Evolutionary conservation across 495 filamentous ascomycete species (phyloP), one percentile per base, ranked within the genome.

Genomic region (Barbatosphaeria neglecta): DNA sequence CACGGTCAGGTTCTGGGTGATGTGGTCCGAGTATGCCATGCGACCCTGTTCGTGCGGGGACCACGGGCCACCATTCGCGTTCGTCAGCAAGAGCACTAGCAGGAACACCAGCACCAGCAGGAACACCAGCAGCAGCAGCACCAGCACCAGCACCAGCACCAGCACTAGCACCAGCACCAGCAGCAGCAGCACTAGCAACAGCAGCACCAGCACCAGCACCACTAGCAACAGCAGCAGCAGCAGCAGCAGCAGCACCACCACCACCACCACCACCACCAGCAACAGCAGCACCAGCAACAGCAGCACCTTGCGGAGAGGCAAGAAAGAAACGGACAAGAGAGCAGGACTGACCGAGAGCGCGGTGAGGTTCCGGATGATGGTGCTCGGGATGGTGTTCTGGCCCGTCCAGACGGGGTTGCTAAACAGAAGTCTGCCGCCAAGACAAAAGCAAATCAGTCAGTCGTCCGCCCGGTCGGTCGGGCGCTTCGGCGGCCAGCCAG

Each of bases 1-100:
- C 1, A 84, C 89, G 19, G 77, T 84, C 25, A 90, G 73, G 46
- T 79, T 78, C 46, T 67, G 67, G 20, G 74, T 56, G 37, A 83
- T 60, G 37, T 70, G 69, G 51, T 80, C 73, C 18, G 76, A 74
- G 65, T 84, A 90, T 44, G 78, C 73, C 43, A 84, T 68, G 58
- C 74, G 74, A 48, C 72, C 67, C 83, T 86, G 51, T 42, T 1
- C n/a, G n/a, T n/a, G n/a, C n/a, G n/a, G n/a, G n/a, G n/a, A n/a
- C n/a, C n/a, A n/a, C n/a, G n/a, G n/a, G n/a, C n/a, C n/a, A n/a
- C n/a, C n/a, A n/a, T n/a, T n/a, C n/a, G n/a, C n/a, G n/a, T n/a
- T n/a, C n/a, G n/a, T n/a, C n/a, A n/a, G n/a, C n/a, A n/a, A n/a
- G n/a, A n/a, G n/a, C n/a, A n/a, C n/a, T n/a, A n/a, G n/a, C n/a